phyloP scores from a whole-genome alignment of 148 eudicot genomes.

The Camellia granthamiana region DNA sequence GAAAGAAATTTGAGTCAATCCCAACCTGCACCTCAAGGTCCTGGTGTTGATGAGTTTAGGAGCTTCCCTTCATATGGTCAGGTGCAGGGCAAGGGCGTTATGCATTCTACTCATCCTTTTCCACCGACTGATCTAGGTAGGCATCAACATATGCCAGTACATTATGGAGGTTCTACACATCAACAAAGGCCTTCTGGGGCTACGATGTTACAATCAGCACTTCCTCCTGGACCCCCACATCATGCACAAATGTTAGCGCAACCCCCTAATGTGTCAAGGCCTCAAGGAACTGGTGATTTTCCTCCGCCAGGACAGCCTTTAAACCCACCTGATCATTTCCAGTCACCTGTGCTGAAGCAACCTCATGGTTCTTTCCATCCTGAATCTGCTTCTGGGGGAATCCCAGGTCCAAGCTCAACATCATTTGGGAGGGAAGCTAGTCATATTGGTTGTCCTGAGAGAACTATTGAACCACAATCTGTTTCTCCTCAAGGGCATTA shows the following conservation, averaged over 20 bases:
- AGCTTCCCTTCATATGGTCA: slow-evolving; percentile 17
- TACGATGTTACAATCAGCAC: slow-evolving; percentile 23
- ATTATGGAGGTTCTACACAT: slow-evolving; percentile 32
- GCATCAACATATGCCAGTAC: slow-evolving; percentile 33
- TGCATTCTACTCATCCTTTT: slow-evolving; percentile 28
- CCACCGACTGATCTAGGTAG: slow-evolving; percentile 32
- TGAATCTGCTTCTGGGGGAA: slow-evolving; percentile 30
- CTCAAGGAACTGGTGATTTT: slow-evolving; percentile 57
- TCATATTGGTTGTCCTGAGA: slow-evolving; percentile 31
- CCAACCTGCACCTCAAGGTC: slow-evolving; percentile 27
- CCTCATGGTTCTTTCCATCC: slow-evolving; percentile 26
- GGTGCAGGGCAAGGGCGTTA: slow-evolving; percentile 11
- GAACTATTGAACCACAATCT: slow-evolving; percentile 19
- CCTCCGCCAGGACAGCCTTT: slow-evolving; percentile 34
- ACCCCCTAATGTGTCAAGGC: slow-evolving; percentile 37
- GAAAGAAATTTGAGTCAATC: slow-evolving; percentile 25
- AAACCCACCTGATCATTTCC: slow-evolving; percentile 34
- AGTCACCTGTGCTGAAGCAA: slow-evolving; percentile 26
- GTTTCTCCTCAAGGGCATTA: slow-evolving; percentile 14
- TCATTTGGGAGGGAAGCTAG: slow-evolving; percentile 41
- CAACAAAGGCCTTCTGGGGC: slow-evolving; percentile 43
- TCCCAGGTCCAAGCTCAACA: slow-evolving; percentile 34
- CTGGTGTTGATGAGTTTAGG: slow-evolving; percentile 16
- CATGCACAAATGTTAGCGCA: slow-evolving; percentile 31
- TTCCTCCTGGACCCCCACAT: slow-evolving; percentile 29